A percentile compares a stretch with the other conserved stretches of the same genome.
Evolutionary conservation across 1,139 yeast genomes (phyloP).

Genomic region (Arxiozyma heterogenica): DNA sequence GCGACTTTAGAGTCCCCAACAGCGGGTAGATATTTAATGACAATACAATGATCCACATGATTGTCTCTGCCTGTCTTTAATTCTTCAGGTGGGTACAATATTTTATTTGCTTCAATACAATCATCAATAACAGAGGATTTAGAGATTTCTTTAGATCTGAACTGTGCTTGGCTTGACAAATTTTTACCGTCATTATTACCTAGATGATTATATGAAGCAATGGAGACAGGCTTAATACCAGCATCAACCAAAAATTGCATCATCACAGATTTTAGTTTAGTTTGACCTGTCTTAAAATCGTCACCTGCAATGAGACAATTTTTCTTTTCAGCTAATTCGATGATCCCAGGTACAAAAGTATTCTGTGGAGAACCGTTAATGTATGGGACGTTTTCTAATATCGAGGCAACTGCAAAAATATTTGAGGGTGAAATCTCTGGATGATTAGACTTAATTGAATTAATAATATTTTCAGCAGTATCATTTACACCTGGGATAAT

Average conservation of each 20-base stretch:
- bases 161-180: conserved; percentile 84
- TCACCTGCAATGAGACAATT: conserved; percentile 87
- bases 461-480: conserved; percentile 70
- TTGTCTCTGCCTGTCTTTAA: conserved; percentile 53
- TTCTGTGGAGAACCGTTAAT: conserved; percentile 97
- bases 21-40: conserved; percentile 86
- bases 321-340: conserved; percentile 77
- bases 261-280: conserved; percentile 86
- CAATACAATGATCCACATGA: conserved; percentile 82
- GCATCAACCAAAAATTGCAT: conserved; percentile 96
- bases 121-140: conserved; percentile 92
- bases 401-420: conserved; percentile 84
- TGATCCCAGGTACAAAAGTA: conserved; percentile 91
- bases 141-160: conserved; percentile 90
- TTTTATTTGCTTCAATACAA: conserved; percentile 80
- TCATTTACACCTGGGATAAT: conserved; percentile 75
- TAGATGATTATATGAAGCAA: conserved; percentile 91
- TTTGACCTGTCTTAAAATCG: conserved; percentile 95
- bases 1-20: conserved; percentile 97
- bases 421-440: conserved; percentile 86
- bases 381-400: conserved; percentile 79
- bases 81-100: conserved; percentile 71
- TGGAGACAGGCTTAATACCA: conserved; percentile 88
- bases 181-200: conserved; percentile 96
- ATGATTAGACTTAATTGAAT: conserved; percentile 69